Evolutionary conservation across 805 yeast species (phyloP).

Genomic region (Saccharomycopsis babjevae): DNA sequence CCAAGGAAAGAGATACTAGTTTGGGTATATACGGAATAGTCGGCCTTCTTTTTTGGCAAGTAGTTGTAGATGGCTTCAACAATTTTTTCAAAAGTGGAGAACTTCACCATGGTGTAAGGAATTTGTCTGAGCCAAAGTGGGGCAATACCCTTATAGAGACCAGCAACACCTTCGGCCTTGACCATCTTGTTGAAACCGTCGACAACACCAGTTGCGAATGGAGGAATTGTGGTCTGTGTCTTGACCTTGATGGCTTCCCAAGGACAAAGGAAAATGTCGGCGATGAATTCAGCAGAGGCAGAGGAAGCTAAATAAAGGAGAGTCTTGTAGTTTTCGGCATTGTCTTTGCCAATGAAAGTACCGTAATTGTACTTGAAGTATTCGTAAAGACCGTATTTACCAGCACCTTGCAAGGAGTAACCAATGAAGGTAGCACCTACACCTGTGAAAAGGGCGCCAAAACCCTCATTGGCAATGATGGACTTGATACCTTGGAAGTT

Average conservation of each 20-base stretch:
- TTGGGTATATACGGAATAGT: constrained; percentile 66
- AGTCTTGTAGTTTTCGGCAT: constrained; percentile 57
- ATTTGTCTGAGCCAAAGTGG: constrained; percentile 96
- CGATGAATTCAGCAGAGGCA: constrained; percentile 89
- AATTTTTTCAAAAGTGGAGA: constrained; percentile 87
- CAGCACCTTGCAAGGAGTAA: constrained; percentile 93
- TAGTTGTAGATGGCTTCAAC: constrained; percentile 69
- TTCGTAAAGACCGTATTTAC: constrained; percentile 94
- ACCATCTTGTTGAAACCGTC: constrained; percentile 61
- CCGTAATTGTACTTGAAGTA: constrained; percentile 74
- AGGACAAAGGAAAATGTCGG: constrained; percentile 86
- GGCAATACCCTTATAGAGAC: constrained; percentile 77
- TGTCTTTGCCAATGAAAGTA: constrained; percentile 52
- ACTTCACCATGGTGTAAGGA: constrained; percentile 98
- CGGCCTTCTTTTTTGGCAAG: constrained; percentile 62
- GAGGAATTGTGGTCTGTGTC: constrained; percentile 90
- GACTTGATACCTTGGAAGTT: constrained; percentile 75
- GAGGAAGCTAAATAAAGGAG: constrained; percentile 72
- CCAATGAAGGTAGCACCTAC: constrained; percentile 89
- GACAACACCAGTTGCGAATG: constrained; percentile 52
- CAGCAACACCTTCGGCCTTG: constrained; percentile 58
- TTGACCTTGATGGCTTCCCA: constrained; percentile 91
- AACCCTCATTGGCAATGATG: constrained; percentile 66
- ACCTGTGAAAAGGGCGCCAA: constrained; percentile 73
- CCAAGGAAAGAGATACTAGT: constrained; percentile 92